Conservation (phyloP, 805 yeast species). For the Spathaspora gorwiae region DNA sequence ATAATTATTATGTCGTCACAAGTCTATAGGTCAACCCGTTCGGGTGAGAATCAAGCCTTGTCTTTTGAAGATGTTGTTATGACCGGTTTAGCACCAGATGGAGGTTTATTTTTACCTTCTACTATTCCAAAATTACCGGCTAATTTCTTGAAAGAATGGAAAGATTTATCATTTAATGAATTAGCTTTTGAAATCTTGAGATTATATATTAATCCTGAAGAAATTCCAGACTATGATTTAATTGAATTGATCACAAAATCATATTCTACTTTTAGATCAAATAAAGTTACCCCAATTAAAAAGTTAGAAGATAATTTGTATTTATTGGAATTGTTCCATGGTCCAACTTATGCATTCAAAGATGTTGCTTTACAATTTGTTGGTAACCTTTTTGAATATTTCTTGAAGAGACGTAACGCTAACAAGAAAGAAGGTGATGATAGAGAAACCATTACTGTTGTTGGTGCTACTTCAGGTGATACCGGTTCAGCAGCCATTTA, state of each 20-base stretch:
- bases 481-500: slow-evolving; percentile 99
- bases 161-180: slow-evolving; percentile 71
- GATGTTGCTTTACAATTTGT: slow-evolving; percentile 98
- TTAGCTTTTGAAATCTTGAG: slow-evolving; percentile 85
- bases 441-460: slow-evolving; percentile 85
- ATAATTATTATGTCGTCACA: slow-evolving; percentile 32
- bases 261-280: slow-evolving; percentile 85
- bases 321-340: slow-evolving; percentile 91
- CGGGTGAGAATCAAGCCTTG: slow-evolving; percentile 42
- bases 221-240: slow-evolving; percentile 70
- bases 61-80: slow-evolving; percentile 80
- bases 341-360: slow-evolving; percentile 98
- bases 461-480: slow-evolving; percentile 99
- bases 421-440: slow-evolving; percentile 44
- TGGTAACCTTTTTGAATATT: slow-evolving; percentile 93
- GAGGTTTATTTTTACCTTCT: slow-evolving; percentile 91
- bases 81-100: slow-evolving; percentile 93
- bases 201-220: slow-evolving; percentile 65
- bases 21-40: slow-evolving; percentile 78
- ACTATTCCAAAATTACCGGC: slow-evolving; percentile 63
- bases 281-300: slow-evolving; percentile 82
- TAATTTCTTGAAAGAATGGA: slow-evolving; percentile 63
- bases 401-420: slow-evolving; percentile 70
- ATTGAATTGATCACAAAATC: slow-evolving; percentile 59
- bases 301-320: slow-evolving; percentile 62